Evolutionary conservation across 768 basidiomycete species (phyloP).

Genomic region (Rhodosporidiobolus sp.): DNA sequence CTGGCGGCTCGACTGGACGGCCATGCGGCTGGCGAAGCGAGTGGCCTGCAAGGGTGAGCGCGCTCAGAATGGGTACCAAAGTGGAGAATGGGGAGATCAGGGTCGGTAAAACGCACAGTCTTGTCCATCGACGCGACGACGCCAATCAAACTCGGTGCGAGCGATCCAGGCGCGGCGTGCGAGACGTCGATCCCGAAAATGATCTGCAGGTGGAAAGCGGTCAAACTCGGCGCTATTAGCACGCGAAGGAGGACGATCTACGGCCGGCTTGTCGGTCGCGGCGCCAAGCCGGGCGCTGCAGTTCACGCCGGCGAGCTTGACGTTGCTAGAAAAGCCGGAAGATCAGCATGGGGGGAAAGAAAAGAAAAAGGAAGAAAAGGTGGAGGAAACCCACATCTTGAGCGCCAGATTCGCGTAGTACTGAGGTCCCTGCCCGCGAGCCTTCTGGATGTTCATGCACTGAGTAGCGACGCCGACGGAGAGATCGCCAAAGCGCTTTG

Average conservation of each 20-base stretch:
- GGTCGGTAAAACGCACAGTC: neutral
- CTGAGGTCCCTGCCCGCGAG: neutral
- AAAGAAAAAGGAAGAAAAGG: neutral
- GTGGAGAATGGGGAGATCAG: too few species aligned
- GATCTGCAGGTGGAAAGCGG: too few species aligned
- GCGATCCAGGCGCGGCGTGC: conserved; percentile 7
- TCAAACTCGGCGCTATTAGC: too few species aligned
- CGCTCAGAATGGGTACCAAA: neutral
- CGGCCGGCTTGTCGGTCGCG: neutral
- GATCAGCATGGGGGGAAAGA: neutral
- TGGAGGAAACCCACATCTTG: neutral
- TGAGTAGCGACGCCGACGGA: conserved; percentile 7
- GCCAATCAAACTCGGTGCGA: conserved; percentile 4
- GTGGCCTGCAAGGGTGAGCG: neutral
- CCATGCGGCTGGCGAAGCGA: neutral
- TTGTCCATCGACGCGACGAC: conserved; percentile 15
- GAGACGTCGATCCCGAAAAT: conserved; percentile 23
- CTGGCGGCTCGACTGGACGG: neutral
- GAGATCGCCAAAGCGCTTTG: conserved; percentile 10
- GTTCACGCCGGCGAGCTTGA: conserved; percentile 21
- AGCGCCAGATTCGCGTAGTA: conserved; percentile 16
- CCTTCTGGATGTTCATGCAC: conserved; percentile 10
- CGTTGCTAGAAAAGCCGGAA: conserved; percentile 5
- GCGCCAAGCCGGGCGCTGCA: neutral
- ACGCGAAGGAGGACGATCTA: neutral